Conservation (phyloP, 2,329 filamentous ascomycete species). For the Ophiostoma populinum region DNA sequence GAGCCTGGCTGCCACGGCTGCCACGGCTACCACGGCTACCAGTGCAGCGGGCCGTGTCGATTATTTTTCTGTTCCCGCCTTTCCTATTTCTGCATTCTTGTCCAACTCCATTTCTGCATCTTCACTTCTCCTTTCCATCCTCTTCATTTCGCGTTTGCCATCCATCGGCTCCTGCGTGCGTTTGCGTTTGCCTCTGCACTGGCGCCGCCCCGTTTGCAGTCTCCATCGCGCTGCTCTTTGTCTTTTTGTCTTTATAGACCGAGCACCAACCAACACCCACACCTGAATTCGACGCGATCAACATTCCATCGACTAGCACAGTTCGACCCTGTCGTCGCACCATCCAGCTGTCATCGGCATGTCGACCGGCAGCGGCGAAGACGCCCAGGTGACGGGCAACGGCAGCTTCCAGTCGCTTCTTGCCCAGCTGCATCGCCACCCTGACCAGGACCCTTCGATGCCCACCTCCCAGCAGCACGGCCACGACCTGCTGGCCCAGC, state of each 20-base stretch:
- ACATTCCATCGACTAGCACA: neutral
- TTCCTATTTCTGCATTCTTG: conserved; percentile 1
- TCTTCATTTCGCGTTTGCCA: neutral
- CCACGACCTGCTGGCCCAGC: conserved; percentile 18
- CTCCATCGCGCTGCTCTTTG: neutral
- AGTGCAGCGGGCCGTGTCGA: neutral
- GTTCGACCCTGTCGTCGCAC: neutral
- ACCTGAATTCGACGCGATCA: too few relatives aligned
- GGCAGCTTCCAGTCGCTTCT: conserved; percentile 24
- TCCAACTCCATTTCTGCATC: neutral
- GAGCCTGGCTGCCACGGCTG: conserved; percentile 3
- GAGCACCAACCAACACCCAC: too few relatives aligned
- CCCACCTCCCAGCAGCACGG: conserved; percentile 11
- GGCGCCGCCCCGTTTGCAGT: neutral
- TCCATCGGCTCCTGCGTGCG: too few relatives aligned
- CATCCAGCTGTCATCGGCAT: conserved; percentile 3
- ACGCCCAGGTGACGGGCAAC: conserved; percentile 15
- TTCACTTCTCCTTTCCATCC: neutral
- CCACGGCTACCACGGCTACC: too few relatives aligned
- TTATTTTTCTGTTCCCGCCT: neutral
- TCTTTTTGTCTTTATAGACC: neutral
- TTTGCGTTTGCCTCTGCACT: too few relatives aligned
- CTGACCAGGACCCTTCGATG: conserved; percentile 13
- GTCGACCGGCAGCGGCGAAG: conserved; percentile 8
- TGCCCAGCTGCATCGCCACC: conserved; percentile 22